Evolutionary conservation across 352 stramenopile species (phyloP).

Genomic region (Phytophthora europaea): DNA sequence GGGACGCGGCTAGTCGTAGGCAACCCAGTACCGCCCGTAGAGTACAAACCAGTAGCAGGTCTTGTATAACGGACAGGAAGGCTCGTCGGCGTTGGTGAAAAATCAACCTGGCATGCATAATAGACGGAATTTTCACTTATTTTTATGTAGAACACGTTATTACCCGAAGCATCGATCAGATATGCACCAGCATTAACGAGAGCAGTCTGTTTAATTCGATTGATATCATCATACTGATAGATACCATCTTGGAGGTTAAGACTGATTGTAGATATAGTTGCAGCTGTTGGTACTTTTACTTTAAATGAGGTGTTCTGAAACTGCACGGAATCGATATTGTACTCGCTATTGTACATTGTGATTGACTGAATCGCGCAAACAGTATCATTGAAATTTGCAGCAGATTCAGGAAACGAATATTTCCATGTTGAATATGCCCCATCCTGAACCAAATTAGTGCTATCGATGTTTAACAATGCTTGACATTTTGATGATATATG

Average conservation of each 20-base stretch:
- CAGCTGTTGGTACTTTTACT: constrained; percentile 18
- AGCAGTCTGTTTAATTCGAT: constrained; percentile 12
- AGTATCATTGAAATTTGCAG: not conserved
- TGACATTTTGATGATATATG: not conserved
- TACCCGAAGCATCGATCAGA: constrained; percentile 9
- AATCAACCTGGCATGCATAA: constrained; percentile 21
- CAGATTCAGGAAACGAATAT: not conserved
- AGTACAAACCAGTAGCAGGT: constrained; percentile 14
- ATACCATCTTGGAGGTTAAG: constrained; percentile 13
- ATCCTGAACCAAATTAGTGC: constrained; percentile 19
- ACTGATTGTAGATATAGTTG: constrained; percentile 4
- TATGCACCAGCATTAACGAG: constrained; percentile 16
- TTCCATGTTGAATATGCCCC: constrained; percentile 2
- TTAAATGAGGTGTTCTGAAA: constrained; percentile 11
- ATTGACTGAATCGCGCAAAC: constrained; percentile 17
- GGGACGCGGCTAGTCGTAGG: constrained; percentile 8
- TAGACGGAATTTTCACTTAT: constrained; percentile 13
- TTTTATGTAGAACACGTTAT: constrained; percentile 18
- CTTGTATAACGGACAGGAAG: constrained; percentile 8
- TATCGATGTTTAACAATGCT: constrained; percentile 14
- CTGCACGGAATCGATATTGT: constrained; percentile 15
- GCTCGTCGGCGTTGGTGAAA: not conserved
- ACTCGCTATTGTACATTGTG: constrained; percentile 5
- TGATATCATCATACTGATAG: constrained; percentile 13
- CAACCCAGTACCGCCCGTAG: constrained; percentile 9